Evolutionary conservation across 768 basidiomycete species (phyloP).

Genomic region (Kwoniella dendrophila): DNA sequence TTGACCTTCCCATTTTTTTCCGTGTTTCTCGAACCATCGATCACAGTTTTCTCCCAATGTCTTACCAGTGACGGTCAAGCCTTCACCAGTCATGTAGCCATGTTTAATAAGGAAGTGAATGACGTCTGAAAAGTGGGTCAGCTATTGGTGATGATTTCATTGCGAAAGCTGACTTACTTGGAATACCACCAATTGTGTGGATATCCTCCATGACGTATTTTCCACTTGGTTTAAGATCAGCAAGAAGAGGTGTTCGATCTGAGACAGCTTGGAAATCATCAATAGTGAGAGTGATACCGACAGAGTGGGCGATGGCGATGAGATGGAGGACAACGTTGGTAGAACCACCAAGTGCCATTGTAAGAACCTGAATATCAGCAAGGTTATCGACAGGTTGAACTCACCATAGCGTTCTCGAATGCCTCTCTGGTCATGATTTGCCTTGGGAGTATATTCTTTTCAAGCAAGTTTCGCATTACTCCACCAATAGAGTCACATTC

Average conservation of each 20-base stretch:
- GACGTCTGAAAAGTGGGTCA: slow-evolving; percentile 65
- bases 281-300: slow-evolving; percentile 81
- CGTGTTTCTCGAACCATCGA: slow-evolving; percentile 63
- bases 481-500: slow-evolving; percentile 81
- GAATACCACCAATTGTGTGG: slow-evolving; percentile 92
- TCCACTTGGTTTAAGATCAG: slow-evolving; percentile 94
- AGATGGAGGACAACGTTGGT: slow-evolving; percentile 97
- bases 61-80: slow-evolving; percentile 86
- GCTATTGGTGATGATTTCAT: neutral
- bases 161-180: slow-evolving; percentile 64
- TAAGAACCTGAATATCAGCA: slow-evolving; percentile 68
- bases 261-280: slow-evolving; percentile 95
- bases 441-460: slow-evolving; percentile 86
- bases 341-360: slow-evolving; percentile 95
- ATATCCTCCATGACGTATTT: slow-evolving; percentile 99
- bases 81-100: slow-evolving; percentile 85
- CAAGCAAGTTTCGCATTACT: slow-evolving; percentile 82
- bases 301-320: slow-evolving; percentile 94
- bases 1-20: slow-evolving; percentile 67
- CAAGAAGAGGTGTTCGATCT: slow-evolving; percentile 89
- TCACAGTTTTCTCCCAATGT: slow-evolving; percentile 89
- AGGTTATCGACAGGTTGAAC: slow-evolving; percentile 10
- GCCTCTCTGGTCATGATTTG: slow-evolving; percentile 97
- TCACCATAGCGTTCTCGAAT: slow-evolving; percentile 96
- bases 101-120: slow-evolving; percentile 82